Evolutionary conservation across 306 rosid genomes (phyloP).

Genomic region (Sicyos edulis): DNA sequence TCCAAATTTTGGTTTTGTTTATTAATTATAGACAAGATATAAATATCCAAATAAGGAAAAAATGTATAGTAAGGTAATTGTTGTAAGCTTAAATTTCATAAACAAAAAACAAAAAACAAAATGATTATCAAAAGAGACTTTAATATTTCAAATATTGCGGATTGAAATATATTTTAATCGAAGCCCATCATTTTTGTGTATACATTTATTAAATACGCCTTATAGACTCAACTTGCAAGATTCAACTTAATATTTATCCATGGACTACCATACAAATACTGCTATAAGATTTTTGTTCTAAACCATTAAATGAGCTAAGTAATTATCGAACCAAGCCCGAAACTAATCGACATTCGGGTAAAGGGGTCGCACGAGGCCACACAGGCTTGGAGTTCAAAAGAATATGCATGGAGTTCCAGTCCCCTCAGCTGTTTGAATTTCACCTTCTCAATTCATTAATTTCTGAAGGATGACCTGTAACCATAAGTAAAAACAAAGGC

Average conservation of each 20-base stretch:
- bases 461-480: slow-evolving; percentile 53
- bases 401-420: not conserved
- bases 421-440: slow-evolving; percentile 24
- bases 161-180: too few species aligned
- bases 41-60: too few species aligned
- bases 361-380: not conserved
- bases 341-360: not conserved
- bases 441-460: slow-evolving; percentile 46
- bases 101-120: too few species aligned
- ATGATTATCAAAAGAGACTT: too few species aligned
- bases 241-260: not conserved
- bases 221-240: too few species aligned
- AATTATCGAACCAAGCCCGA: not conserved
- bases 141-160: too few species aligned
- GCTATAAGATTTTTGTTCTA: not conserved
- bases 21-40: too few species aligned
- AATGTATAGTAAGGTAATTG: too few species aligned
- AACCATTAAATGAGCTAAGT: not conserved
- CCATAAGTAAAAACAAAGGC: not conserved
- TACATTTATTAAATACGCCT: too few species aligned
- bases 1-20: too few species aligned
- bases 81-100: too few species aligned
- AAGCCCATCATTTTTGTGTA: too few species aligned
- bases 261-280: not conserved
- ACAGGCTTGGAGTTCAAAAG: not conserved